phyloP scores from a whole-genome alignment of 2,329 filamentous ascomycete species.

The Colletotrichum musicola region DNA sequence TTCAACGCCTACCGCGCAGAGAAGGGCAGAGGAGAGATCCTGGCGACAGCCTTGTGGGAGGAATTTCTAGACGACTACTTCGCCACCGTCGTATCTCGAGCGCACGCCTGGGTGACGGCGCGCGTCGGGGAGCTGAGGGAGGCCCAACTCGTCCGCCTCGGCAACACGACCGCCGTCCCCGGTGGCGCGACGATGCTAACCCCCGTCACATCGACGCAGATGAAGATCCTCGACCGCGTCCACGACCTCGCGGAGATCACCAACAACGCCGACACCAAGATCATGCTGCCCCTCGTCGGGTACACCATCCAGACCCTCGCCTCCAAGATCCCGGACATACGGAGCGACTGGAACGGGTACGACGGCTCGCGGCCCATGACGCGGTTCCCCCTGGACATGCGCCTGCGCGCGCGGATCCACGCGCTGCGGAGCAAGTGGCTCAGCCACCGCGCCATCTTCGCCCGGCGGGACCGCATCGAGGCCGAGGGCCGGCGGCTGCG shows the following conservation, averaged over 20 bases:
- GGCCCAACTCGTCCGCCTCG: not conserved
- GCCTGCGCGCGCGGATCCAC: constrained; percentile 7
- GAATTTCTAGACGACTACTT: constrained; percentile 26
- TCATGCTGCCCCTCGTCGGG: constrained; percentile 25
- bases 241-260: constrained; percentile 24
- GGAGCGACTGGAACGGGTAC: constrained; percentile 13
- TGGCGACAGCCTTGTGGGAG: constrained; percentile 25
- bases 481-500: not conserved
- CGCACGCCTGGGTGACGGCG: constrained; percentile 18
- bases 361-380: constrained; percentile 2
- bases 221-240: constrained; percentile 22
- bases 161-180: not conserved
- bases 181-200: not conserved
- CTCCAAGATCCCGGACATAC: constrained; percentile 1
- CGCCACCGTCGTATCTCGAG: constrained; percentile 1
- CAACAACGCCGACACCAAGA: constrained; percentile 21
- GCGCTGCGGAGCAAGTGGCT: constrained; percentile 4
- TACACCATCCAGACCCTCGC: constrained; percentile 6
- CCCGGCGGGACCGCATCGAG: not conserved
- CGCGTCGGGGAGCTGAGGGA: constrained; percentile 17
- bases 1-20: constrained; percentile 11
- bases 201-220: not conserved
- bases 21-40: not conserved
- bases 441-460: not conserved
- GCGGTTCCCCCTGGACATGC: constrained; percentile 15